A percentile compares a stretch with the other conserved stretches of the same genome.
Conservation (phyloP, 305 asterid genomes). For the Stenogyne calaminthoides region DNA sequence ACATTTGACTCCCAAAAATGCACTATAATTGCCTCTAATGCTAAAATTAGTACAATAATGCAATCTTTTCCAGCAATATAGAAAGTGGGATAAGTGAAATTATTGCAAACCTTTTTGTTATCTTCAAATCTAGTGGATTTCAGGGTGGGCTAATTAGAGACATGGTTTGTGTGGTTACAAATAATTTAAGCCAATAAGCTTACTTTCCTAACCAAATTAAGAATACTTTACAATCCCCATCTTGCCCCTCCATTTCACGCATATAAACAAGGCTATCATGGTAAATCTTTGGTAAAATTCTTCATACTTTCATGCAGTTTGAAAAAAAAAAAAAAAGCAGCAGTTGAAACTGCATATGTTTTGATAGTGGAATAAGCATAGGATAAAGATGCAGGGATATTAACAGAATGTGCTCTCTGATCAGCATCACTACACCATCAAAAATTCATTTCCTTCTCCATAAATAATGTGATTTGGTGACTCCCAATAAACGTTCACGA, state of each 20-base stretch:
- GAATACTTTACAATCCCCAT: constrained; percentile 3
- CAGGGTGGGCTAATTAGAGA: constrained; percentile 57
- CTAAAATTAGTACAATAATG: constrained; percentile 24
- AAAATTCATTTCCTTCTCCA: constrained; percentile 49
- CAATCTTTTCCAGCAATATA: constrained; percentile 16
- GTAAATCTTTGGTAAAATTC: background rate
- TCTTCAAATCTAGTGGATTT: constrained; percentile 54
- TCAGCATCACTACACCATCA: constrained; percentile 44
- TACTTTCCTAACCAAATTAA: constrained; percentile 25
- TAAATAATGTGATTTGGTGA: constrained; percentile 49
- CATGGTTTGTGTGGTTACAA: constrained; percentile 41
- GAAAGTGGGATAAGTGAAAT: constrained; percentile 41
- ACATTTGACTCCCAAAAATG: constrained; percentile 2
- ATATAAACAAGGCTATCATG: constrained; percentile 16
- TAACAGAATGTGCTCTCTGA: constrained; percentile 65
- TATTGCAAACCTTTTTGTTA: constrained; percentile 40
- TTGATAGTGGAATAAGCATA: constrained; percentile 67
- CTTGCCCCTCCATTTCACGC: constrained; percentile 31
- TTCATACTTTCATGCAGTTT: constrained; percentile 1
- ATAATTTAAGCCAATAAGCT: constrained; percentile 37
- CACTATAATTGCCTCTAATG: background rate
- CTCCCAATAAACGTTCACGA: constrained; percentile 36
- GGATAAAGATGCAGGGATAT: constrained; percentile 56
- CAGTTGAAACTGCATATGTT: constrained; percentile 27
- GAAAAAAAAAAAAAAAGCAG: constrained; percentile 13